These are phyloP conservation scores for Amanita subjunquillea DNA, from an alignment of 768 basidiomycete species.

Conservation along the genomic window DNA sequence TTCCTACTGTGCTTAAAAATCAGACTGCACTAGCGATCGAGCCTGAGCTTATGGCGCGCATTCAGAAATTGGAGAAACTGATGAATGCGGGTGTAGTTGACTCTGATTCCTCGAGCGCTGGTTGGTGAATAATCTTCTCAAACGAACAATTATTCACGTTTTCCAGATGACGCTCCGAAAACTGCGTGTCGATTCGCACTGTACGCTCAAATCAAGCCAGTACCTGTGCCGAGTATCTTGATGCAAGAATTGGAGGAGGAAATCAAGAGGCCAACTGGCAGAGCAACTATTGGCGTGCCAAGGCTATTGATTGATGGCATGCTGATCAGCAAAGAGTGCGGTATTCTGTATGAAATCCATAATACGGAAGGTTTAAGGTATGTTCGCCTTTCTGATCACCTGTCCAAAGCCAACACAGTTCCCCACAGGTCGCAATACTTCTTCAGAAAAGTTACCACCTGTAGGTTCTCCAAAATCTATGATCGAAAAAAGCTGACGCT, in stretches of 20 bases:
- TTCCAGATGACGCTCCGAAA: constrained; percentile 35
- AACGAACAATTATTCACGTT: not conserved
- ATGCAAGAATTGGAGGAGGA: constrained; percentile 71
- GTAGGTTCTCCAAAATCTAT: constrained; percentile 19
- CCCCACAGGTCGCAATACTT: constrained; percentile 43
- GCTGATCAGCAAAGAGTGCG: constrained; percentile 73
- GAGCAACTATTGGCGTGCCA: constrained; percentile 46
- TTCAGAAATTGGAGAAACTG: constrained; percentile 47
- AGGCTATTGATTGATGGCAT: constrained; percentile 52
- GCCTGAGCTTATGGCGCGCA: constrained; percentile 48
- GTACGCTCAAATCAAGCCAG: constrained; percentile 53
- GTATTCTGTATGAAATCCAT: constrained; percentile 56
- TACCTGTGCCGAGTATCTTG: constrained; percentile 35
- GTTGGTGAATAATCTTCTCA: constrained; percentile 10
- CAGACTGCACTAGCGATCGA: constrained; percentile 48
- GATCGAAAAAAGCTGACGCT: constrained; percentile 6
- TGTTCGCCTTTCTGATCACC: constrained; percentile 7
- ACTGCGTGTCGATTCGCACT: constrained; percentile 57
- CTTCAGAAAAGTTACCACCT: constrained; percentile 67
- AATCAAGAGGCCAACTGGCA: constrained; percentile 63
- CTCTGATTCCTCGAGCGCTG: constrained; percentile 28
- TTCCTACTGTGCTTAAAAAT: constrained; percentile 45
- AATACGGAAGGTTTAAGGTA: constrained; percentile 66
- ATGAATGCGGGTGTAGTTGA: constrained; percentile 59
- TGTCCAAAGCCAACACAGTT: not conserved